Evolutionary conservation across 176 grass and related monocot species (phyloP), one percentile per base, ranked within the genome.

Genomic region (Tillandsia fasciculata): DNA sequence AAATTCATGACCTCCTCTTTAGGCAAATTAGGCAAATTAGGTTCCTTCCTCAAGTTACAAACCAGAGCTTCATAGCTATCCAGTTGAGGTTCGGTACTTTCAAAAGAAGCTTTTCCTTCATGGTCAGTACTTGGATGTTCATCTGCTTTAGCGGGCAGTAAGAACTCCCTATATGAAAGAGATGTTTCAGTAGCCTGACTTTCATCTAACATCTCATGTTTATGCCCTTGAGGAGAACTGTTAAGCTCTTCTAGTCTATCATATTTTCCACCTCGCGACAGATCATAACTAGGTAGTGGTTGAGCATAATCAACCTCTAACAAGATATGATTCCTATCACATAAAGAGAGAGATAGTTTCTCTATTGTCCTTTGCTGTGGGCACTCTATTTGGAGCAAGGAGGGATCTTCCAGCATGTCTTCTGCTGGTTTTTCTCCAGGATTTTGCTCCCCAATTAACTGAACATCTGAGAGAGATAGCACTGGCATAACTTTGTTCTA

Each of bases 371-470:
- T 88, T 76, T 81, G 72, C 51, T 79, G n/a, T 53, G 81, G 79
- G 72, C 51, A 80, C 65, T 91, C 85, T 49, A 84, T 66, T 77
- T 81, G 82, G 70, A 82, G 79, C 79, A 85, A 83, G 77, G 82
- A 72, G 68, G 82, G 70, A 71, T 92, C 85, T 74, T 88, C 87
- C 53, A 92, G 82, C 79, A 83, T 83, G 79, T 79, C 89, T 82
- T 67, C 68, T 72, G 11, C 74, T 78, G 64, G 68, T 64, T 71
- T 69, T 67, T 68, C 23, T 73, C 51, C 52, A 61, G 9, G 13
- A 74, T 50, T 69, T 56, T 64, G 66, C 48, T 71, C 52, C 3
- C 59, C 68, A 74, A 66, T 68, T 50, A 64, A 69, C 74, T 71
- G 53, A 74, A 65, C 26, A 73, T 66, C 61, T 74, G 29, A 71